These are phyloP conservation scores for Platanus orientalis DNA, from an alignment of 164 flowering plant genomes.

Conservation along the genomic window DNA sequence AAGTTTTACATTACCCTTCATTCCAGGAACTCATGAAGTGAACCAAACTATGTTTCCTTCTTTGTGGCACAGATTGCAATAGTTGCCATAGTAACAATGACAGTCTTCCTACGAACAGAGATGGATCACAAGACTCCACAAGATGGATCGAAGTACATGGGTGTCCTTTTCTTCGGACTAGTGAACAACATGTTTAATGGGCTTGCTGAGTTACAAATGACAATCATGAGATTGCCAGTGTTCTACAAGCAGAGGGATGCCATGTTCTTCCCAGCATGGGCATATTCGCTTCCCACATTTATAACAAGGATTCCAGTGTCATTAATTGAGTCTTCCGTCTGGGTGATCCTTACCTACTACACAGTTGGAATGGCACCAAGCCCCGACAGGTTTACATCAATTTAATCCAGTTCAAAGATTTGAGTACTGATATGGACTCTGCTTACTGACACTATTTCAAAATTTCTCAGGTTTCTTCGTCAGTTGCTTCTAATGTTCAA, in stretches of 20 bases:
- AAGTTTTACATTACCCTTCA: too few relatives aligned
- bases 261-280: constrained; percentile 51
- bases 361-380: constrained; percentile 56
- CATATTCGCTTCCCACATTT: constrained; percentile 53
- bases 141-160: constrained; percentile 26
- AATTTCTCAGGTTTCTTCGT: constrained; percentile 40
- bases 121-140: constrained; percentile 26
- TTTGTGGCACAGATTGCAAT: constrained; percentile 32
- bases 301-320: constrained; percentile 53
- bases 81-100: constrained; percentile 32
- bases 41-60: too few relatives aligned
- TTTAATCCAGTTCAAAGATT: background rate
- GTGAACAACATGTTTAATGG: constrained; percentile 39
- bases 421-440: background rate
- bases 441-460: background rate
- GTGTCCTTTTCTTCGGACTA: constrained; percentile 36
- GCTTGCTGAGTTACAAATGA: constrained; percentile 29
- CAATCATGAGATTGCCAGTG: constrained; percentile 32
- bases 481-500: constrained; percentile 45
- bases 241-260: constrained; percentile 45
- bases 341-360: constrained; percentile 53
- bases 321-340: constrained; percentile 43
- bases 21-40: too few relatives aligned
- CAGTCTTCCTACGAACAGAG: constrained; percentile 49
- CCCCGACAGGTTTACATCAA: constrained; percentile 40